Evolutionary conservation across 768 basidiomycete genomes (phyloP).

Genomic region (Russula lepida): DNA sequence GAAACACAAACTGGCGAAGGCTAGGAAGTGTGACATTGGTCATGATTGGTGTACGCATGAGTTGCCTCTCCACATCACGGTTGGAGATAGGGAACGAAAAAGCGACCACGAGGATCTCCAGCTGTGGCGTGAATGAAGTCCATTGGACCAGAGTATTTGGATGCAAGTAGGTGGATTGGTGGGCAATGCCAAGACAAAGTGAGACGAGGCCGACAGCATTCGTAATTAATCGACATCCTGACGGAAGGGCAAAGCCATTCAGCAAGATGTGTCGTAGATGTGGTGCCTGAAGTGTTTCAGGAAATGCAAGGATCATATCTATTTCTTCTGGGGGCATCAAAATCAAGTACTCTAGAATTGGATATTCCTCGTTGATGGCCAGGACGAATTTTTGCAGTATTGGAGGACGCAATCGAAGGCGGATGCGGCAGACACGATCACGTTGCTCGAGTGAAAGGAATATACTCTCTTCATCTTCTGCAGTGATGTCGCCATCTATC

Average conservation of each 20-base stretch:
- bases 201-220: neutral
- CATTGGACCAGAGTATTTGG: neutral
- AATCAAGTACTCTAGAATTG: neutral
- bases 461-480: neutral
- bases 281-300: neutral
- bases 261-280: neutral
- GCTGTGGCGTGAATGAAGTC: neutral
- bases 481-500: neutral
- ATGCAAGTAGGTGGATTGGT: neutral
- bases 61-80: neutral
- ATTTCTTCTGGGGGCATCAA: neutral
- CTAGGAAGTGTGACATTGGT: neutral
- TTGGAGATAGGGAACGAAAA: neutral
- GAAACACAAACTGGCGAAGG: neutral
- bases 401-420: neutral
- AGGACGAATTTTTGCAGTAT: neutral
- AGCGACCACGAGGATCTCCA: neutral
- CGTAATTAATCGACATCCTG: neutral
- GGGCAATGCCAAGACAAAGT: neutral
- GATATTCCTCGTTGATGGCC: neutral
- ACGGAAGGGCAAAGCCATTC: neutral
- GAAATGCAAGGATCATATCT: neutral
- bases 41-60: neutral
- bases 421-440: neutral
- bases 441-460: neutral